These are phyloP conservation scores for Fusarium chlamydosporum DNA, from an alignment of 2,329 filamentous ascomycete species.

Conservation along the genomic window DNA sequence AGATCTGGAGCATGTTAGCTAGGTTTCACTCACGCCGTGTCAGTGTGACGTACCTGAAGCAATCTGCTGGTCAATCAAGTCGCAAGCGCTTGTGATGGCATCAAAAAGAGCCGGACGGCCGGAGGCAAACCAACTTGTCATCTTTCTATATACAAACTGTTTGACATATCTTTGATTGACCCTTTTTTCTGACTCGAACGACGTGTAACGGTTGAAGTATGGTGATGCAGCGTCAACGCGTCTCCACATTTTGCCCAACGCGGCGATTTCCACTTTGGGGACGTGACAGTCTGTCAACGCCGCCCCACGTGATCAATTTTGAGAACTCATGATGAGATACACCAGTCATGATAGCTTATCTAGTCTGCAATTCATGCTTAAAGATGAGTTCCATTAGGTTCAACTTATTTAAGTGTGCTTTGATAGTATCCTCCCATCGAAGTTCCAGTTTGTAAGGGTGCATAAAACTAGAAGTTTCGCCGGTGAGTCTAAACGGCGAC, in stretches of 20 bases:
- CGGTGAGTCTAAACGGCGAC: background rate
- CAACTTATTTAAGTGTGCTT: background rate
- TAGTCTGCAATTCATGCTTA: background rate
- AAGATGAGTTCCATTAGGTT: too few relatives aligned
- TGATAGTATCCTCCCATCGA: background rate
- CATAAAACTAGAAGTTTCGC: background rate
- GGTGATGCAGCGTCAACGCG: constrained; percentile 44
- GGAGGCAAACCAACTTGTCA: constrained; percentile 59
- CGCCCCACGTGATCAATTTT: constrained; percentile 32
- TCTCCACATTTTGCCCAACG: constrained; percentile 45
- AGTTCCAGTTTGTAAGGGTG: background rate
- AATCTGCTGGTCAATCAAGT: constrained; percentile 58
- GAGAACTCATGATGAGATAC: constrained; percentile 5
- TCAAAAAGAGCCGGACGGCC: constrained; percentile 59
- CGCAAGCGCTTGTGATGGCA: constrained; percentile 58
- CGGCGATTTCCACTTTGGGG: constrained; percentile 29
- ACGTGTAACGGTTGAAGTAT: constrained; percentile 18
- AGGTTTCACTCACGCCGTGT: constrained; percentile 1
- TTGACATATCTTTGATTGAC: constrained; percentile 26
- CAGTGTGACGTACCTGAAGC: constrained; percentile 52
- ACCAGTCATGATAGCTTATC: background rate
- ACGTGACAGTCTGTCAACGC: background rate
- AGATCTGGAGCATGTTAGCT: constrained; percentile 50
- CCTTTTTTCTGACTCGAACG: constrained; percentile 13
- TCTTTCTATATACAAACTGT: constrained; percentile 40